Conservation (phyloP, 2,329 filamentous ascomycete species). For the Calycina herbarum region DNA sequence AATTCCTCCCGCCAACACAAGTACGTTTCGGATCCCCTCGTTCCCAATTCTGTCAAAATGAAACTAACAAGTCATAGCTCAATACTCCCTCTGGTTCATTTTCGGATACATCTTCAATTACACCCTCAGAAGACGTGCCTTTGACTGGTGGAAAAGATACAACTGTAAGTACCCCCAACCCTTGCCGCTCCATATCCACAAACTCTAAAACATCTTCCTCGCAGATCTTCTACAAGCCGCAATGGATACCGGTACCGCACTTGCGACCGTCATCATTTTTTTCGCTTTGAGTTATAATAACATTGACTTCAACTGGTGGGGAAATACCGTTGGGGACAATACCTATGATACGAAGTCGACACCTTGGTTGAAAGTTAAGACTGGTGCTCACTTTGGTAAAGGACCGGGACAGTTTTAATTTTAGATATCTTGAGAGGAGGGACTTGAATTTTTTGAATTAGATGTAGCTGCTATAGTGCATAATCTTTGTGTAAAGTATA, state of each 20-base stretch:
- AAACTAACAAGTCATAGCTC: slow-evolving; percentile 56
- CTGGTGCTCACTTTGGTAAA: slow-evolving; percentile 37
- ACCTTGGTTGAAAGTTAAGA: slow-evolving; percentile 37
- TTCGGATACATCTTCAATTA: slow-evolving; percentile 69
- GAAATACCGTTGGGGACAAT: slow-evolving; percentile 44
- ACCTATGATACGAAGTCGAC: slow-evolving; percentile 40
- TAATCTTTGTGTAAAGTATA: no score
- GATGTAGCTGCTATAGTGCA: neutral
- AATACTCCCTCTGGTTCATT: slow-evolving; percentile 67
- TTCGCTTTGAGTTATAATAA: slow-evolving; percentile 59
- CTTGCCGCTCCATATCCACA: neutral
- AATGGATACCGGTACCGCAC: slow-evolving; percentile 65
- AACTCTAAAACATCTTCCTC: neutral
- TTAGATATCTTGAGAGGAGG: neutral
- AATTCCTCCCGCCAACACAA: slow-evolving; percentile 67
- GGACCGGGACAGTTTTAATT: slow-evolving; percentile 36
- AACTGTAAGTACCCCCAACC: slow-evolving; percentile 48
- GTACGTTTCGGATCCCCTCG: slow-evolving; percentile 45
- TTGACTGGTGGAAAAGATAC: slow-evolving; percentile 75
- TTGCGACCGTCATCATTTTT: slow-evolving; percentile 69
- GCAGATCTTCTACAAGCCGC: slow-evolving; percentile 65
- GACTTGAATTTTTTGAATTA: neutral
- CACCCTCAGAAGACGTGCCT: slow-evolving; percentile 62
- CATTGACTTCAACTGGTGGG: slow-evolving; percentile 65
- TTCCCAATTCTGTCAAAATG: neutral